Evolutionary conservation across 352 stramenopile genomes (phyloP).

Genomic region (Globisporangium uncinulatum): DNA sequence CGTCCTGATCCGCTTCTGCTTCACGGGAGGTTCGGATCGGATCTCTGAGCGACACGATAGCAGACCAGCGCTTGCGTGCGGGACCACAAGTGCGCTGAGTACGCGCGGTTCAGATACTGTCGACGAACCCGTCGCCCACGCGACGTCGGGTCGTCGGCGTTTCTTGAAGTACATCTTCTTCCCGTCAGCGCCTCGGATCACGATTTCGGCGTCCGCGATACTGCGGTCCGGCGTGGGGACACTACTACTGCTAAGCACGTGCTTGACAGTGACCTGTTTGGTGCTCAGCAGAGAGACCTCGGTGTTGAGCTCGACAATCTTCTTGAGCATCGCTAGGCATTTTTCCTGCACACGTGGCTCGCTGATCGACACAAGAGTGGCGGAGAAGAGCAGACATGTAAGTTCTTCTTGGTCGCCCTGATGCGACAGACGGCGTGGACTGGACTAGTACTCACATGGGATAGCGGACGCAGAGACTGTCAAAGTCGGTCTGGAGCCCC

Average conservation of each 20-base stretch:
- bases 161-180: slow-evolving; percentile 38
- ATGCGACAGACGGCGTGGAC: too few relatives aligned
- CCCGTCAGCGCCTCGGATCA: slow-evolving; percentile 25
- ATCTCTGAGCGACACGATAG: background rate
- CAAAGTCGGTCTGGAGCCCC: slow-evolving; percentile 1
- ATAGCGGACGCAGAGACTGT: slow-evolving; percentile 5
- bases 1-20: background rate
- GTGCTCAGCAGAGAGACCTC: background rate
- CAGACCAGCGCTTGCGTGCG: background rate
- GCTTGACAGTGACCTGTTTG: background rate
- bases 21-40: background rate
- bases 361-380: background rate
- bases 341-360: slow-evolving; percentile 6
- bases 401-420: too few relatives aligned
- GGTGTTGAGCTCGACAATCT: slow-evolving; percentile 8
- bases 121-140: background rate
- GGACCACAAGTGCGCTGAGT: background rate
- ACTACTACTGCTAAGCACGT: background rate
- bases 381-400: too few relatives aligned
- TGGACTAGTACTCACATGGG: background rate
- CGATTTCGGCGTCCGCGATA: slow-evolving; percentile 26
- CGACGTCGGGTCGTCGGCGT: background rate
- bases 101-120: background rate
- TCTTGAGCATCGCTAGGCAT: slow-evolving; percentile 11
- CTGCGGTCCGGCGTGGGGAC: background rate